phyloP scores from a whole-genome alignment of 306 rosid species.

The Vachellia pachyceras region DNA sequence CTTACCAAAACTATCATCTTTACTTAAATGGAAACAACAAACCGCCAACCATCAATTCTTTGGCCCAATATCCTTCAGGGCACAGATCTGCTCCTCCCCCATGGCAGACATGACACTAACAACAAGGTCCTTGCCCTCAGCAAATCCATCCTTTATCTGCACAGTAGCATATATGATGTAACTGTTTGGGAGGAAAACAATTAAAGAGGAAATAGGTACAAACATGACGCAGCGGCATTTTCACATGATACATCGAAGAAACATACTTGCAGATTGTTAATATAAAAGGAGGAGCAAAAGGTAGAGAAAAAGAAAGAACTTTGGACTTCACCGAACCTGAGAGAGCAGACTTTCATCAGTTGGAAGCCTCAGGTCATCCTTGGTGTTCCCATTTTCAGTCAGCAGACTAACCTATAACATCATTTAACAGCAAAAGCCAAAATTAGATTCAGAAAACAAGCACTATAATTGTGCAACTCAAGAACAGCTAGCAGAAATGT shows the following conservation, averaged over 20 bases:
- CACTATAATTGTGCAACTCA: neutral
- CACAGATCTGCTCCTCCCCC: constrained; percentile 86
- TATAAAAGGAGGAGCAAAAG: neutral
- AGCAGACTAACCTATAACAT: constrained; percentile 68
- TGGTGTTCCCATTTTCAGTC: constrained; percentile 77
- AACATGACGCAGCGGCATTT: too few relatives aligned
- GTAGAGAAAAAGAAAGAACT: neutral
- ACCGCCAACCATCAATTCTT: constrained; percentile 45
- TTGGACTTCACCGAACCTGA: constrained; percentile 57
- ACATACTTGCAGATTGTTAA: neutral
- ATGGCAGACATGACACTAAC: constrained; percentile 82
- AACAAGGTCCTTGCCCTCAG: constrained; percentile 73
- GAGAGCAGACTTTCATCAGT: constrained; percentile 63
- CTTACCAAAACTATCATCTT: constrained; percentile 40
- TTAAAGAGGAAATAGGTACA: too few relatives aligned
- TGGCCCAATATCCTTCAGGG: constrained; percentile 79
- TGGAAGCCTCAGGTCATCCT: constrained; percentile 66
- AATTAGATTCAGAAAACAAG: constrained; percentile 4
- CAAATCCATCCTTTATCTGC: constrained; percentile 83
- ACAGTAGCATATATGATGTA: neutral
- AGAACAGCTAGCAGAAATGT: neutral
- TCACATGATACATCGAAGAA: neutral
- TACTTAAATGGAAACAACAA: constrained; percentile 47
- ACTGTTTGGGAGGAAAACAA: neutral
- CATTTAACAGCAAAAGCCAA: neutral